These are phyloP conservation scores for Orbilia ellipsospora DNA, from an alignment of 2,329 filamentous ascomycete genomes.

Conservation along the genomic window DNA sequence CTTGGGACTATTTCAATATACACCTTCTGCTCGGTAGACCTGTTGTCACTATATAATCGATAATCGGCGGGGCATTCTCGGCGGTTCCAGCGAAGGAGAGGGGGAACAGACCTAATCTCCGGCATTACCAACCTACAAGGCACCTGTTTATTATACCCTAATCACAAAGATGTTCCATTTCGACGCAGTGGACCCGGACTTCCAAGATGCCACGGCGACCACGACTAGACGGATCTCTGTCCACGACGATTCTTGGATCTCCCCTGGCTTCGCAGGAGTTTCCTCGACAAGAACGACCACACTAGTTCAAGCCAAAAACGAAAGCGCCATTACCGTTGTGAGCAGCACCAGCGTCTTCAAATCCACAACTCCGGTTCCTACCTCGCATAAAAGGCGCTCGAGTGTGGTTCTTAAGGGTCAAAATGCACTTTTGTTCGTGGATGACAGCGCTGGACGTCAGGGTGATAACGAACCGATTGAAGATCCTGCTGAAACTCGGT, in stretches of 20 bases:
- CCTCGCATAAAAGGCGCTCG: conserved; percentile 33
- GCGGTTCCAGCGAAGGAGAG: conserved; percentile 19
- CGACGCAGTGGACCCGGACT: conserved; percentile 51
- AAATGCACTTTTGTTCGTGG: conserved; percentile 43
- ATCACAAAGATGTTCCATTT: conserved; percentile 48
- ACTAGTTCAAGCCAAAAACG: conserved; percentile 10
- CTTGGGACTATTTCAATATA: conserved; percentile 16
- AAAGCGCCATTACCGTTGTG: conserved; percentile 24
- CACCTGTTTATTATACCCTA: neutral
- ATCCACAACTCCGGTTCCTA: conserved; percentile 10
- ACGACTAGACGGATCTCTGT: conserved; percentile 18
- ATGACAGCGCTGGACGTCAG: conserved; percentile 19
- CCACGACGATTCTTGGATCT: conserved; percentile 47
- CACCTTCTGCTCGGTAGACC: conserved; percentile 25
- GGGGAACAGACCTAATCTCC: neutral
- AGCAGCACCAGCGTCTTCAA: conserved; percentile 45
- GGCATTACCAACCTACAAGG: neutral
- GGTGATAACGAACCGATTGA: conserved; percentile 13
- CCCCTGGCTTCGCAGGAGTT: conserved; percentile 43
- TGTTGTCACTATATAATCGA: conserved; percentile 19
- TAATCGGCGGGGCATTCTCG: conserved; percentile 28
- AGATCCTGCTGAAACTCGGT: conserved; percentile 34
- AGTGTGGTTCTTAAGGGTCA: conserved; percentile 49
- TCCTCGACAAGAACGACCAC: conserved; percentile 39
- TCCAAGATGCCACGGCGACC: conserved; percentile 37